Percentiles rank a stretch among this genome's conserved stretches.
These are phyloP conservation scores for Tremellales sp. DNA, from an alignment of 1,284 basidiomycete species.

Conservation along the genomic window DNA sequence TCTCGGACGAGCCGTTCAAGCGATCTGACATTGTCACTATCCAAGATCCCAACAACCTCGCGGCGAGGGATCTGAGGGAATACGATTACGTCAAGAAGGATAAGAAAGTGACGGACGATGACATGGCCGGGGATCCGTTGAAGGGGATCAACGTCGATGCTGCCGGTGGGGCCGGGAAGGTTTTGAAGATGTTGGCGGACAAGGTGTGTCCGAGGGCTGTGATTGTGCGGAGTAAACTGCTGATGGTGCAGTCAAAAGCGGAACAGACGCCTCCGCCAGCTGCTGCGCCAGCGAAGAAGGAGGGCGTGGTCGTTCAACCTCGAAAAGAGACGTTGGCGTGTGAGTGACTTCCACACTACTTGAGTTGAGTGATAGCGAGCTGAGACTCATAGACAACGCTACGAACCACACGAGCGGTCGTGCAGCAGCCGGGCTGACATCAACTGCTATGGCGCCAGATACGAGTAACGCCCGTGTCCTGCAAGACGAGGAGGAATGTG, in stretches of 20 bases:
- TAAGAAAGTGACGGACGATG: constrained; percentile 43
- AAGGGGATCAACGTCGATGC: constrained; percentile 50
- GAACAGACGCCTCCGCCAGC: constrained; percentile 23
- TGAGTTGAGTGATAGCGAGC: background rate
- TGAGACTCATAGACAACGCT: constrained; percentile 68
- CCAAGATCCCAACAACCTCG: constrained; percentile 55
- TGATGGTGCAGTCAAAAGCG: constrained; percentile 23
- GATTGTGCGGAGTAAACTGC: background rate
- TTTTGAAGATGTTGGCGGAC: constrained; percentile 48
- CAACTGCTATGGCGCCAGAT: constrained; percentile 80
- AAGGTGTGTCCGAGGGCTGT: constrained; percentile 31
- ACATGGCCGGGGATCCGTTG: constrained; percentile 41
- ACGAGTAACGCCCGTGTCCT: constrained; percentile 72
- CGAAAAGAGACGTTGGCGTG: constrained; percentile 40
- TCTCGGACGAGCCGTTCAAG: constrained; percentile 80
- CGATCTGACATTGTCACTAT: constrained; percentile 88
- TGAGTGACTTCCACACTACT: constrained; percentile 11
- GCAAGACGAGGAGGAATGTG: constrained; percentile 72
- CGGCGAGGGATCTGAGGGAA: constrained; percentile 43
- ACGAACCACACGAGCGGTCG: constrained; percentile 87
- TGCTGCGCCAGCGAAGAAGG: constrained; percentile 28
- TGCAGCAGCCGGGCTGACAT: constrained; percentile 87
- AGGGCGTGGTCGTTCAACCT: constrained; percentile 40
- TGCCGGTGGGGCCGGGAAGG: constrained; percentile 48
- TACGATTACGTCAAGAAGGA: constrained; percentile 50